Base-by-base conservation (phyloP, 2,329 filamentous ascomycete species). In the Colletotrichum costaricense region DNA sequence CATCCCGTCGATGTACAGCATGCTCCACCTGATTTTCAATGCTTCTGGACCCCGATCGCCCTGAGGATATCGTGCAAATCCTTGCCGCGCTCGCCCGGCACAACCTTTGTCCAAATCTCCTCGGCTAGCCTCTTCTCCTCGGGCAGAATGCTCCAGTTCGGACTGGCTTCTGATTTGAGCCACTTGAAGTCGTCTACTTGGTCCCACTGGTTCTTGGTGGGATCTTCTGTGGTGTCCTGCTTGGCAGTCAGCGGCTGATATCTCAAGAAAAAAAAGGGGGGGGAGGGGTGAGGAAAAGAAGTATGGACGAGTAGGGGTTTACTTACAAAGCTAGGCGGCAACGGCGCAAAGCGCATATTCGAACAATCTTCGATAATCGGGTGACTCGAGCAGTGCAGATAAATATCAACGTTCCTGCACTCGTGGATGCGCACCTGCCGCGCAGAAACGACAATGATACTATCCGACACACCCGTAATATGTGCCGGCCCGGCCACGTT, bases 181-280 rank as follows among this genome's bases (percentile, higher is more conserved):
- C 97, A 98, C 84, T 97, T 97, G 87, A 99, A 99, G 81, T 99
- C 97, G 81, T 98, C 94, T 19, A 98, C 94, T 78, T 97, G 91
- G 77, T 95, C 89, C 94, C 95, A 99, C 78, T 93, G 90, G 80
- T 97, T 96, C 71, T 83, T 83, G 4, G 79, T 76, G 1, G 77
- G 67, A 9, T 81, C 77, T 11, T 79, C 79, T 9, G 80, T 77
- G 54, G 81, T 77, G 4, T 75, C 46, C 30, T 78, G 77, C 63
- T 75, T 60, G 75, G 74, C 75, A 9, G 35, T 80, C 12, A 75
- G 62, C 56, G 54, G 22, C 14, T 3, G 19, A 7, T 6, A 14
- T 12, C 3, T 19, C 3, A 19, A 35, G 11, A 12, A 35, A 35
- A 12, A 30, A 8, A 30, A 30, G 2, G 2, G 7, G 2, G 2